phyloP scores from a whole-genome alignment of 257 asterid species.

The Primulina eburnea region DNA sequence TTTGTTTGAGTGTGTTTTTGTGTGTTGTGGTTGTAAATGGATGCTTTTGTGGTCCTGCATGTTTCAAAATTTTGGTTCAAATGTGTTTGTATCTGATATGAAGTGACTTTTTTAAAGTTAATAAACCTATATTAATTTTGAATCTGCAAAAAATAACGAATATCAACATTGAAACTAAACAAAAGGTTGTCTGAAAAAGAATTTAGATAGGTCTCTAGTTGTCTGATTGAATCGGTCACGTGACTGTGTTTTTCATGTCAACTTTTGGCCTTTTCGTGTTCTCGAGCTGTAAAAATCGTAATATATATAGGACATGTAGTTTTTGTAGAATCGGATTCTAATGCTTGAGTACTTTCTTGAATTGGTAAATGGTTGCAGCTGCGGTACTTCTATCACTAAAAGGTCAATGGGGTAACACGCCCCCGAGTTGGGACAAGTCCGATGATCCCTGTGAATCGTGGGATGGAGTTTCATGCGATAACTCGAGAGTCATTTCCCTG shows the following conservation, averaged over 20 bases:
- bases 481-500: conserved; percentile 72
- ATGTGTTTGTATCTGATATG: too few relatives aligned
- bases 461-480: conserved; percentile 82
- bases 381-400: conserved; percentile 78
- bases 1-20: neutral
- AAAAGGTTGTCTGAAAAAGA: neutral
- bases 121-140: neutral
- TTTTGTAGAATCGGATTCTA: neutral
- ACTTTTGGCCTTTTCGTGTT: neutral
- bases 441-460: conserved; percentile 78
- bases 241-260: neutral
- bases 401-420: conserved; percentile 70
- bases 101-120: neutral
- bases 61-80: neutral
- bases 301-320: too few relatives aligned
- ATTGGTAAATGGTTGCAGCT: conserved; percentile 42
- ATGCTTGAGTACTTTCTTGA: neutral
- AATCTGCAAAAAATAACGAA: neutral
- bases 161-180: neutral
- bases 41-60: too few relatives aligned
- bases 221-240: neutral
- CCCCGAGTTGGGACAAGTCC: conserved; percentile 71
- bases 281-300: neutral
- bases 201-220: neutral
- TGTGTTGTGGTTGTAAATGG: too few relatives aligned